A percentile compares a stretch with the other conserved stretches of the same genome.
Conservation (phyloP, 2,329 filamentous ascomycete species). For the Epichloe sibirici region DNA sequence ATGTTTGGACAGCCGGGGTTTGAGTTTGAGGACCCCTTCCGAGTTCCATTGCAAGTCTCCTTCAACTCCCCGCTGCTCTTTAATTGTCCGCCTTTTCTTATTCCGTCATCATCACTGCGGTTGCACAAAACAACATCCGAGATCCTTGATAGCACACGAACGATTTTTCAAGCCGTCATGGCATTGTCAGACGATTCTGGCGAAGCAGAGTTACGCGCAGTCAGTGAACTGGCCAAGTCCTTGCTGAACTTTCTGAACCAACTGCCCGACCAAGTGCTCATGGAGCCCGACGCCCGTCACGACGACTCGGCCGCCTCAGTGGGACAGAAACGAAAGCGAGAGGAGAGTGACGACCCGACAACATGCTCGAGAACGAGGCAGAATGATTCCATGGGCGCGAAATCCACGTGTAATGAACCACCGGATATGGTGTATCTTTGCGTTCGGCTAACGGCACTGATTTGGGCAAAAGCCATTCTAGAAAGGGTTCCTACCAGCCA, state of each 20-base stretch:
- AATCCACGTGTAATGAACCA: slow-evolving; percentile 9
- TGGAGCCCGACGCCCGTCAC: slow-evolving; percentile 3
- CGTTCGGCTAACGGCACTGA: slow-evolving; percentile 31
- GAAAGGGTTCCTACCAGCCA: slow-evolving; percentile 28
- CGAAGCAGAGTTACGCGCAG: slow-evolving; percentile 23
- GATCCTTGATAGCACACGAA: slow-evolving; percentile 39
- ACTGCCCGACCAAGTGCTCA: slow-evolving; percentile 17
- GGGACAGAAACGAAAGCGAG: slow-evolving; percentile 9
- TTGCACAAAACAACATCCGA: slow-evolving; percentile 34
- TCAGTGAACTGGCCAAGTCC: slow-evolving; percentile 27
- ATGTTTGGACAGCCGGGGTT: slow-evolving; percentile 30
- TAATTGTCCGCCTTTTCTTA: slow-evolving; percentile 28
- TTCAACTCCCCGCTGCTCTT: slow-evolving; percentile 37
- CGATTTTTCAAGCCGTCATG: slow-evolving; percentile 31
- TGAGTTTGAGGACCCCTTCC: slow-evolving; percentile 26
- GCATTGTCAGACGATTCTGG: slow-evolving; percentile 24
- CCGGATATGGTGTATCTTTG: slow-evolving; percentile 35
- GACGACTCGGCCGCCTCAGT: not conserved
- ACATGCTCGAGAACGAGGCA: not conserved
- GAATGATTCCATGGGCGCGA: slow-evolving; percentile 3
- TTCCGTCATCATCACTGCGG: slow-evolving; percentile 27
- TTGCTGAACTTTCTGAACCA: slow-evolving; percentile 26
- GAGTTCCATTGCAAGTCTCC: slow-evolving; percentile 28
- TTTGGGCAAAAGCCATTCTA: slow-evolving; percentile 36
- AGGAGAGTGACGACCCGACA: slow-evolving; percentile 1